phyloP scores from a whole-genome alignment of 2,329 filamentous ascomycete species.

The Fusarium torreyae region DNA sequence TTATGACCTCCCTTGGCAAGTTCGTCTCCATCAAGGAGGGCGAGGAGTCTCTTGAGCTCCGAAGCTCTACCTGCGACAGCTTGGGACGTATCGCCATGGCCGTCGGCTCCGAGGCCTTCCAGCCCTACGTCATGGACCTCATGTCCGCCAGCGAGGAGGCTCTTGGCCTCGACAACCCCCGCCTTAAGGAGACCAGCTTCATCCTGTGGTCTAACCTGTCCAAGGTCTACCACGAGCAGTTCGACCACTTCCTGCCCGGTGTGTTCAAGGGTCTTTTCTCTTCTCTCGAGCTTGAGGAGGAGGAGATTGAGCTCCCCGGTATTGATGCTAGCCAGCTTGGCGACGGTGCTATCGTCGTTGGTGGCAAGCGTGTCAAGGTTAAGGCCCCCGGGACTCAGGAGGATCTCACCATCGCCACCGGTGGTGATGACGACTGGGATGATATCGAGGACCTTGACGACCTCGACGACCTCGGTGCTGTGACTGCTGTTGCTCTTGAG shows the following conservation, averaged over 20 bases:
- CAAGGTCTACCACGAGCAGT: conserved; percentile 91
- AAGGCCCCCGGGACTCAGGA: conserved; percentile 69
- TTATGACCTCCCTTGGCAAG: conserved; percentile 89
- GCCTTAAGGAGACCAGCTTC: conserved; percentile 95
- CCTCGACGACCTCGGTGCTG: conserved; percentile 86
- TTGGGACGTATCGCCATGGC: conserved; percentile 94
- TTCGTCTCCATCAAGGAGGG: conserved; percentile 90
- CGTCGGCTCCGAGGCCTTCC: conserved; percentile 87
- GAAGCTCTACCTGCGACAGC: conserved; percentile 90
- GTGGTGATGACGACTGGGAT: conserved; percentile 69
- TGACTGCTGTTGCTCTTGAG: conserved; percentile 92
- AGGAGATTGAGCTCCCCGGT: conserved; percentile 86
- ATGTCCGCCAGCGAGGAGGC: conserved; percentile 96
- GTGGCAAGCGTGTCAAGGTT: conserved; percentile 88
- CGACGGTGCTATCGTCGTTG: conserved; percentile 82
- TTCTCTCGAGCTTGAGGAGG: conserved; percentile 88
- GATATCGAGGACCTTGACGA: conserved; percentile 84
- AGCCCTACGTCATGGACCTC: conserved; percentile 90
- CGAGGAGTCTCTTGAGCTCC: conserved; percentile 90
- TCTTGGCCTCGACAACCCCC: conserved; percentile 87
- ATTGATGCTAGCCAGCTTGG: conserved; percentile 70
- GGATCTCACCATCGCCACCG: conserved; percentile 69
- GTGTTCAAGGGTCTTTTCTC: conserved; percentile 86
- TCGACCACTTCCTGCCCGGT: conserved; percentile 82
- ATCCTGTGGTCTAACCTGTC: conserved; percentile 96